A percentile compares a stretch with the other conserved stretches of the same genome.
These are phyloP conservation scores for Lactarius pseudohatsudake DNA, from an alignment of 768 basidiomycete species.

Conservation along the genomic window DNA sequence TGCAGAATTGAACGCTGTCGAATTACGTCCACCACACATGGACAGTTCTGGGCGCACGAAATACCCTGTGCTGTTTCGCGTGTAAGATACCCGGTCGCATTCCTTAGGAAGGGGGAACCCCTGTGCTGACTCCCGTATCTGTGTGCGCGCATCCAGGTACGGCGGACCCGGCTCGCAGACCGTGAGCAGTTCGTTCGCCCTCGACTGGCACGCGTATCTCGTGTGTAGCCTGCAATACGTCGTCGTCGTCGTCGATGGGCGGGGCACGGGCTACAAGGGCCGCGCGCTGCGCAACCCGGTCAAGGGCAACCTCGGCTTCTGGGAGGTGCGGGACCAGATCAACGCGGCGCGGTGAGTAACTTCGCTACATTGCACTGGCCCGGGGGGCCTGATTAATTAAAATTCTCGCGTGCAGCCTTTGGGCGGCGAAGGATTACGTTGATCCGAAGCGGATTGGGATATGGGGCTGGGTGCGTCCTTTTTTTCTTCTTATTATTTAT, in stretches of 20 bases:
- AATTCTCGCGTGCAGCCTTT: slow-evolving; percentile 48
- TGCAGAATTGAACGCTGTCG: slow-evolving; percentile 84
- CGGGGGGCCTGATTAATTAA: neutral
- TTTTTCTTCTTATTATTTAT: neutral
- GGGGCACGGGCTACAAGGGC: slow-evolving; percentile 93
- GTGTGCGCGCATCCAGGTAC: slow-evolving; percentile 50
- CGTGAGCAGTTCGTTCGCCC: slow-evolving; percentile 62
- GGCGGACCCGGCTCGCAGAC: slow-evolving; percentile 88
- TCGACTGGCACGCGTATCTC: slow-evolving; percentile 88
- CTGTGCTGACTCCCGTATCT: slow-evolving; percentile 3
- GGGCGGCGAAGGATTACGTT: slow-evolving; percentile 86
- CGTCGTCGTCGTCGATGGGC: slow-evolving; percentile 85
- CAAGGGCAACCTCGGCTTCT: slow-evolving; percentile 84
- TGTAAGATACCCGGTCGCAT: slow-evolving; percentile 44
- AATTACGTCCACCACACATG: slow-evolving; percentile 89
- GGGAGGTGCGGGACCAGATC: slow-evolving; percentile 88
- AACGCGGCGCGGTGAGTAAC: slow-evolving; percentile 73
- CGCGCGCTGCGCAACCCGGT: slow-evolving; percentile 81
- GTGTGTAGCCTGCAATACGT: slow-evolving; percentile 81
- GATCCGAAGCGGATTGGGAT: slow-evolving; percentile 88
- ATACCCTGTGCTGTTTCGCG: slow-evolving; percentile 90
- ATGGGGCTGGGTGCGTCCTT: slow-evolving; percentile 88
- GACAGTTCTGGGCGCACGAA: slow-evolving; percentile 94
- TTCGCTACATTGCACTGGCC: slow-evolving; percentile 16
- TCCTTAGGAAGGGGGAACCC: neutral